These are phyloP conservation scores for Diplotaxis tenuifolia DNA, from an alignment of 345 rosid species.

Conservation along the genomic window DNA sequence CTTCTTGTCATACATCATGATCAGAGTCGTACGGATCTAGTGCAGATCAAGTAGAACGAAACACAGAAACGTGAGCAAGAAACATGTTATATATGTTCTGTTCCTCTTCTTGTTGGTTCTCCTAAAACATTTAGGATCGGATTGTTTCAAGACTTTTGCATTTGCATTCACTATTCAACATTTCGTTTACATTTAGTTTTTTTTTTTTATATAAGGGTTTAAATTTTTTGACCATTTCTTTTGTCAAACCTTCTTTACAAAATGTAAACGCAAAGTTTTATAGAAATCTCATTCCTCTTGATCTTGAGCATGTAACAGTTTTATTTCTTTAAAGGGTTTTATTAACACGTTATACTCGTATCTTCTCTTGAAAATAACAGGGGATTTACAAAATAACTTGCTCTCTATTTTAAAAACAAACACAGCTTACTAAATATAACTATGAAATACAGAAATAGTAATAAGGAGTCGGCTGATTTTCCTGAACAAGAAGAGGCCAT, in stretches of 20 bases:
- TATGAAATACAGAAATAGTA: no score
- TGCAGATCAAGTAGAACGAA: constrained; percentile 9
- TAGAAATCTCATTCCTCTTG: no score
- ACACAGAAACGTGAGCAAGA: constrained; percentile 1
- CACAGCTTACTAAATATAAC: no score
- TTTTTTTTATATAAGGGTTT: no score
- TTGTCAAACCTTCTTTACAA: no score
- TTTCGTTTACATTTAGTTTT: background rate
- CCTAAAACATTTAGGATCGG: background rate
- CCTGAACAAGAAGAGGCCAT: constrained; percentile 25
- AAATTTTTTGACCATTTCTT: no score
- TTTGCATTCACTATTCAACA: background rate
- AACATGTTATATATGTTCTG: constrained; percentile 3
- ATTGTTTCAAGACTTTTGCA: background rate
- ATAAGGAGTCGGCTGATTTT: background rate
- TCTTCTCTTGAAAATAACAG: no score
- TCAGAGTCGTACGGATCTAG: constrained; percentile 4
- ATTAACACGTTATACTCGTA: no score
- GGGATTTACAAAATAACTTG: background rate
- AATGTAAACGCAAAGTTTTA: no score
- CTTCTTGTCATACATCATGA: background rate
- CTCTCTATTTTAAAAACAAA: no score
- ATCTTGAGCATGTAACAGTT: no score
- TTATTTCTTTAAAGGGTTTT: no score
- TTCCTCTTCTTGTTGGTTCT: constrained; percentile 16